A percentile compares a stretch with the other conserved stretches of the same genome.
These are phyloP conservation scores for Talaromyces proteolyticus DNA, from an alignment of 495 filamentous ascomycete species.

Conservation along the genomic window DNA sequence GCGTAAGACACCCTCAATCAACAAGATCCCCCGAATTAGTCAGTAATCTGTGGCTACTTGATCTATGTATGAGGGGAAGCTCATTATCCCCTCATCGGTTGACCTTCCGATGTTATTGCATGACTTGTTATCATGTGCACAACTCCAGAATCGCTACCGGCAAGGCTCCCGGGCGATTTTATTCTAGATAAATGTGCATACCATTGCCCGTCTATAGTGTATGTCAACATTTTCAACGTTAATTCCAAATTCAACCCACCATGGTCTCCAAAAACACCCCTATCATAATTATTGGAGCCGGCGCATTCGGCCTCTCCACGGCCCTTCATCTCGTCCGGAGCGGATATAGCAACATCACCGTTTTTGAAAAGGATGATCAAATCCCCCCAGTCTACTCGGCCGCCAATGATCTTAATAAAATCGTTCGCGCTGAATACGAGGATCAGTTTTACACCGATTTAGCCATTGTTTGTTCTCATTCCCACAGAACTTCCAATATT, in stretches of 20 bases:
- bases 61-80: too few relatives aligned
- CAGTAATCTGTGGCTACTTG: too few relatives aligned
- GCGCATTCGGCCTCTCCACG: constrained; percentile 44
- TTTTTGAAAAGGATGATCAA: constrained; percentile 36
- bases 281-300: constrained; percentile 38
- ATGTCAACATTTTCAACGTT: too few relatives aligned
- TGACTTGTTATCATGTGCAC: background rate
- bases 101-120: constrained; percentile 2
- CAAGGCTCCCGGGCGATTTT: background rate
- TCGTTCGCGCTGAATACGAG: constrained; percentile 50
- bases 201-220: too few relatives aligned
- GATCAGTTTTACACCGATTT: constrained; percentile 48
- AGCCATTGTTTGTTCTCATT: constrained; percentile 27
- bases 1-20: background rate
- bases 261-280: constrained; percentile 9
- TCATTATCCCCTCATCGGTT: constrained; percentile 3
- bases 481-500: constrained; percentile 2
- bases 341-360: constrained; percentile 35
- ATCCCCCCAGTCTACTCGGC: constrained; percentile 38
- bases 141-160: background rate
- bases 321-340: constrained; percentile 39
- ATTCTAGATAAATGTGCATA: background rate
- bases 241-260: background rate
- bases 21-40: too few relatives aligned
- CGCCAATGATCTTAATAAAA: constrained; percentile 50